These are phyloP conservation scores for Sorghum bicolor DNA, from an alignment of 176 grass and related monocot genomes.

Conservation along the genomic window Sorghum_bicolor_NCBIv3 NC_012871.2:16846501-16847000, in stretches of 20 bases:
- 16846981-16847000: neutral
- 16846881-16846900: neutral
- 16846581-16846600: constrained; percentile 13
- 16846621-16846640: neutral
- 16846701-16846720: too few species aligned
- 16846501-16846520: constrained; percentile 16
- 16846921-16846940: neutral
- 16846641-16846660: neutral
- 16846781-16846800: too few species aligned
- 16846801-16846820: neutral
- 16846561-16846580: neutral
- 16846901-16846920: neutral
- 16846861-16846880: neutral
- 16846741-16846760: neutral
- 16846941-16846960: neutral
- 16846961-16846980: neutral
- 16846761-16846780: constrained; percentile 20
- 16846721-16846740: neutral
- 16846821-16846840: neutral
- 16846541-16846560: constrained; percentile 15
- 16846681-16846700: neutral
- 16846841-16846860: neutral
- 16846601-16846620: neutral
- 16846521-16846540: neutral
- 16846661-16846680: constrained; percentile 10